Conservation (phyloP, 2,329 filamentous ascomycete genomes). For the Dothidotthia symphoricarpi region DNA sequence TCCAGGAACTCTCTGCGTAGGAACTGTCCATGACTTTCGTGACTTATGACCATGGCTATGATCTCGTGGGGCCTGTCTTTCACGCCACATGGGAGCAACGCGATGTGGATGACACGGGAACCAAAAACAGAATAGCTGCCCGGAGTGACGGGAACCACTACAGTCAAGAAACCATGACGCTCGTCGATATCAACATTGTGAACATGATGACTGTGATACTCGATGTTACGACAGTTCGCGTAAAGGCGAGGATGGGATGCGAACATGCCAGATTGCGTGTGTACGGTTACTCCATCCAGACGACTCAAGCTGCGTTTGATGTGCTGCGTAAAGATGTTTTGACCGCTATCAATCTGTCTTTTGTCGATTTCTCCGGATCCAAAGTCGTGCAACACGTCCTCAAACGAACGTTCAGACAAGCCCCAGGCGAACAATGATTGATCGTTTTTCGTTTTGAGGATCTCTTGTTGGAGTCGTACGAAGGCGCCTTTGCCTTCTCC, state of each 20-base stretch:
- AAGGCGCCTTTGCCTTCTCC: constrained; percentile 13
- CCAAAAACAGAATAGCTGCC: too few species aligned
- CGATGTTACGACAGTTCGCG: background rate
- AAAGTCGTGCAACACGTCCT: background rate
- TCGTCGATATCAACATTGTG: background rate
- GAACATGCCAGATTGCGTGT: background rate
- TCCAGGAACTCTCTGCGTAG: too few species aligned
- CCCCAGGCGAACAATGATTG: constrained; percentile 6
- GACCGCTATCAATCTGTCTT: too few species aligned
- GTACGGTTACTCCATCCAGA: background rate
- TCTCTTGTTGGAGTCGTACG: constrained; percentile 8
- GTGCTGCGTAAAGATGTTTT: background rate
- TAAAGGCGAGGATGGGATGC: background rate
- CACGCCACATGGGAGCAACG: too few species aligned
- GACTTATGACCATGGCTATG: too few species aligned
- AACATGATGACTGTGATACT: background rate
- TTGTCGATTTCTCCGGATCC: too few species aligned
- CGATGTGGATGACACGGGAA: too few species aligned
- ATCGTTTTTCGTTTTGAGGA: constrained; percentile 2
- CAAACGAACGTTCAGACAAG: background rate
- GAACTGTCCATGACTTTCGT: too few species aligned
- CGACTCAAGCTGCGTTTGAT: background rate
- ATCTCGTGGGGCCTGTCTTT: too few species aligned
- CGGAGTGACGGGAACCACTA: background rate
- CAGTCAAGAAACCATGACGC: background rate